These are phyloP conservation scores for Mrakia blollopis DNA, from an alignment of 768 basidiomycete species.

Conservation along the genomic window DNA sequence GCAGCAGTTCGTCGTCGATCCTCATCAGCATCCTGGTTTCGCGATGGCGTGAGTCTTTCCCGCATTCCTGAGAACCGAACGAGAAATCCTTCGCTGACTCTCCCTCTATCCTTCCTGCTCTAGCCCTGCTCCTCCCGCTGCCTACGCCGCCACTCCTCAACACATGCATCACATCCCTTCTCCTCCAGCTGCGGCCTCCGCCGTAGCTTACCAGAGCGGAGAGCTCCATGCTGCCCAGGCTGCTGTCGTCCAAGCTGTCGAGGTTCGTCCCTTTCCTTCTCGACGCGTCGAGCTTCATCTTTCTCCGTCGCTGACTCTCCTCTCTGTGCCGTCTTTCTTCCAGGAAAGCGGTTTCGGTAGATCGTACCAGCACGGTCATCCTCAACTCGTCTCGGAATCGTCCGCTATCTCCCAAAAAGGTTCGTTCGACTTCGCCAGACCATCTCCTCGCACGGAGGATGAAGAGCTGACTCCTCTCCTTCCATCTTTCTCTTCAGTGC, in stretches of 20 bases:
- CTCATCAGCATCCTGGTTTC: neutral
- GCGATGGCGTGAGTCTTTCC: neutral
- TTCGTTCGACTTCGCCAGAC: no score
- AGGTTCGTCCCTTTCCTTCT: slow-evolving; percentile 13
- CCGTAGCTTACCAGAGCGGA: neutral
- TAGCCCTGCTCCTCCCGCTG: neutral
- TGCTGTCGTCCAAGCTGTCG: slow-evolving; percentile 26
- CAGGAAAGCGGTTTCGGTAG: slow-evolving; percentile 2
- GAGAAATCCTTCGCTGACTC: neutral
- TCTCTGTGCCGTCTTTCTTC: neutral
- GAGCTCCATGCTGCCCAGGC: neutral
- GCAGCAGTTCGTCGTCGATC: neutral
- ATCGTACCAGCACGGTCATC: neutral
- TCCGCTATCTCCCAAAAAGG: slow-evolving; percentile 2
- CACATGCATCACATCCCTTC: neutral
- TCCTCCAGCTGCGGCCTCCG: neutral
- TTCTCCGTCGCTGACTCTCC: neutral
- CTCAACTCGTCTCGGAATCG: slow-evolving; percentile 25
- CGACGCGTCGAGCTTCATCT: neutral
- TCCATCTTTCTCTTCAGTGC: neutral
- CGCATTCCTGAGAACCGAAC: neutral
- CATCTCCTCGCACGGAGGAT: no score
- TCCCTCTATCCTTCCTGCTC: neutral
- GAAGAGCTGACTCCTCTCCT: no score
- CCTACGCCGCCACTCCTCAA: neutral